Percentiles rank a stretch among this genome's conserved stretches.
Evolutionary conservation across 441 rosid species (phyloP).

Genomic region (Daphne laureola): DNA sequence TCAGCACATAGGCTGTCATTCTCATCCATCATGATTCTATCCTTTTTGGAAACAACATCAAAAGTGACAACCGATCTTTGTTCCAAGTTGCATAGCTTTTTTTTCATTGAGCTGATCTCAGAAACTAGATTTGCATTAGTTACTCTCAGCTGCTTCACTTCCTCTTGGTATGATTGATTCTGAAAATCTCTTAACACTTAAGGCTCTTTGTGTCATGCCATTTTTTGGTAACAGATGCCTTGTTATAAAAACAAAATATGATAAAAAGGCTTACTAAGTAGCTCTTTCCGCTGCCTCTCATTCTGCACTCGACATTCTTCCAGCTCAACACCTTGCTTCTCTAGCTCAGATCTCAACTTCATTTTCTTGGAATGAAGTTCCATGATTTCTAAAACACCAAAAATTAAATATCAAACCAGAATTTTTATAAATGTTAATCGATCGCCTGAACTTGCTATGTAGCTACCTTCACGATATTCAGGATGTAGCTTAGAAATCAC

Average conservation of each 20-base stretch:
- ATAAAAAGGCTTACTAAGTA: too few species aligned
- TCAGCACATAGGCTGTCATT: conserved; percentile 9
- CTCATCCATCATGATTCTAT: conserved; percentile 13
- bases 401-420: background rate
- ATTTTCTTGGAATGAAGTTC: conserved; percentile 3
- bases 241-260: too few species aligned
- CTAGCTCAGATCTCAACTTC: conserved; percentile 10
- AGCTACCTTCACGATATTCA: conserved; percentile 13
- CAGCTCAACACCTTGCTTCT: conserved; percentile 1
- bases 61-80: too few species aligned
- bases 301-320: conserved; percentile 12
- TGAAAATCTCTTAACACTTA: too few species aligned
- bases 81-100: too few species aligned
- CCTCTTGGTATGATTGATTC: too few species aligned
- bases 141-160: too few species aligned
- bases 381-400: conserved; percentile 9
- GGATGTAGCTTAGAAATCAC: conserved; percentile 12
- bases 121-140: too few species aligned
- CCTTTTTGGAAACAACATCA: background rate
- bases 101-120: too few species aligned
- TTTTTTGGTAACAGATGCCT: too few species aligned
- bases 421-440: background rate
- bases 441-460: too few species aligned
- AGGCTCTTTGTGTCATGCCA: too few species aligned
- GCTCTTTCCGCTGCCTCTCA: background rate